These are phyloP conservation scores for Clarkia xantiana DNA, from an alignment of 345 rosid genomes.

Conservation along the genomic window DNA sequence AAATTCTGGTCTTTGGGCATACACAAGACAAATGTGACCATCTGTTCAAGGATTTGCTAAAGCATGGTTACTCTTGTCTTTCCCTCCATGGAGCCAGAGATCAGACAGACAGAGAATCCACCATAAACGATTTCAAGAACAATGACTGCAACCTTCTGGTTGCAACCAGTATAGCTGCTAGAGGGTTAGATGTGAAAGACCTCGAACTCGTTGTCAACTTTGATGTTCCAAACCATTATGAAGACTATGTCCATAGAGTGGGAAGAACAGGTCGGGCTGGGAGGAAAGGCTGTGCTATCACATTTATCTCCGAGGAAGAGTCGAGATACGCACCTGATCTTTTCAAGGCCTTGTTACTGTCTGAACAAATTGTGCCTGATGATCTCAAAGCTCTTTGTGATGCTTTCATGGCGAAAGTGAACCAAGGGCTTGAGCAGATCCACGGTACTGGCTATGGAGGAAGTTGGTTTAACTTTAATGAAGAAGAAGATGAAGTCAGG, in stretches of 20 bases:
- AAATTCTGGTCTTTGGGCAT: slow-evolving; percentile 72
- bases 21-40: slow-evolving; percentile 85
- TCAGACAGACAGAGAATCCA: slow-evolving; percentile 90
- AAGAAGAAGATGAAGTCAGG: slow-evolving; percentile 93
- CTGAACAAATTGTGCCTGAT: slow-evolving; percentile 88
- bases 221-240: slow-evolving; percentile 91
- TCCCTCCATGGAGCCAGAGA: slow-evolving; percentile 97
- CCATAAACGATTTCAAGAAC: slow-evolving; percentile 81
- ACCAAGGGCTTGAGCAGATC: slow-evolving; percentile 88
- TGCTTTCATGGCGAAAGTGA: slow-evolving; percentile 82
- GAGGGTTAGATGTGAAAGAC: slow-evolving; percentile 96
- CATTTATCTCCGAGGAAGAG: slow-evolving; percentile 85
- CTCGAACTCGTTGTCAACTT: slow-evolving; percentile 82
- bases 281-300: slow-evolving; percentile 82
- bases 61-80: slow-evolving; percentile 75
- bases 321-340: slow-evolving; percentile 96
- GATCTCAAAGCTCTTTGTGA: slow-evolving; percentile 81
- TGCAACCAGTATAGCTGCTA: slow-evolving; percentile 93
- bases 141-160: slow-evolving; percentile 77
- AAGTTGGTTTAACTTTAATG: slow-evolving; percentile 93
- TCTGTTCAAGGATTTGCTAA: slow-evolving; percentile 62
- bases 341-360: slow-evolving; percentile 79
- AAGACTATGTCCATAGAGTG: slow-evolving; percentile 91
- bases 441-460: slow-evolving; percentile 98
- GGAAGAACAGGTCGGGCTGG: slow-evolving; percentile 98